Percentiles rank a stretch among this genome's conserved stretches.
Evolutionary conservation across 2,329 filamentous ascomycete genomes (phyloP).

Genomic region (Cercospora zeae-maydis): DNA sequence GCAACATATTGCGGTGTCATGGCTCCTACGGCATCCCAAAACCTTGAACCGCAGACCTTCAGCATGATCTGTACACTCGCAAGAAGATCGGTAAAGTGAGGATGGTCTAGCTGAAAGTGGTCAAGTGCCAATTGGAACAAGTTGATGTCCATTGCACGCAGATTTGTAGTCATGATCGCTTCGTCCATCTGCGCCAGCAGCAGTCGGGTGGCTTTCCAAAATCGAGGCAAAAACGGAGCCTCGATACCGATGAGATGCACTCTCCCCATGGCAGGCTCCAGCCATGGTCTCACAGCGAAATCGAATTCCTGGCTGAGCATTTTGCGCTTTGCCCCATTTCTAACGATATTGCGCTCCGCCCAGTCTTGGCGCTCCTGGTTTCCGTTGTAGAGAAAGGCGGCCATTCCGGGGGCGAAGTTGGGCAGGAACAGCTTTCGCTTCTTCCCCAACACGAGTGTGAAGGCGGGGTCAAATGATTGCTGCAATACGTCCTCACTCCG

Average conservation of each 20-base stretch:
- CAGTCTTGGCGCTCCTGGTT: constrained; percentile 63
- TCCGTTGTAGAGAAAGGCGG: constrained; percentile 75
- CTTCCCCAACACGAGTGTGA: constrained; percentile 73
- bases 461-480: constrained; percentile 74
- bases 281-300: constrained; percentile 74
- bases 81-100: constrained; percentile 65
- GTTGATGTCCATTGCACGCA: constrained; percentile 75
- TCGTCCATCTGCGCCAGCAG: constrained; percentile 72
- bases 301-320: constrained; percentile 76
- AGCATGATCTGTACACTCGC: constrained; percentile 68
- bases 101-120: constrained; percentile 54
- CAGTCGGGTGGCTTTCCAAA: constrained; percentile 74
- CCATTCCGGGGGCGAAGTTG: constrained; percentile 75
- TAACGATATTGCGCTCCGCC: constrained; percentile 66
- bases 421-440: constrained; percentile 69
- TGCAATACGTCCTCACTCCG: constrained; percentile 51
- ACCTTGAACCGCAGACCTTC: constrained; percentile 70
- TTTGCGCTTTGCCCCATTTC: constrained; percentile 52
- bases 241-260: constrained; percentile 56
- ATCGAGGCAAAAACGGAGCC: constrained; percentile 58
- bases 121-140: constrained; percentile 59
- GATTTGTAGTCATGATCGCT: constrained; percentile 69
- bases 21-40: constrained; percentile 84
- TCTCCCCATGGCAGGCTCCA: constrained; percentile 63
- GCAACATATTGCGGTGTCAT: constrained; percentile 75